These are phyloP conservation scores for Ceratocystiopsis minuta DNA, from an alignment of 2,329 filamentous ascomycete species.

Conservation along the genomic window DNA sequence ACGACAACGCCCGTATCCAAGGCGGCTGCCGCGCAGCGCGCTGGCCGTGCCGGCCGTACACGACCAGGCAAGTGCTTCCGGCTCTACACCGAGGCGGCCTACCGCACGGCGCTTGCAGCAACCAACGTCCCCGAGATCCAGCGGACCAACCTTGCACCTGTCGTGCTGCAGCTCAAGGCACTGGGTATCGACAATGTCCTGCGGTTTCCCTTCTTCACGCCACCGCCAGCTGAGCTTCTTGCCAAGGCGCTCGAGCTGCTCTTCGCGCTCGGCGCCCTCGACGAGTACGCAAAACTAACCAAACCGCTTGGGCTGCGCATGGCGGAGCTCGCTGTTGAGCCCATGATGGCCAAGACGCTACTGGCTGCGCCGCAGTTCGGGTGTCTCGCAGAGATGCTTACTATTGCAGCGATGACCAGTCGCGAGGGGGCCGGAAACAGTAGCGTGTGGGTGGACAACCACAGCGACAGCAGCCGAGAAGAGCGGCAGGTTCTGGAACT, in stretches of 20 bases:
- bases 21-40: constrained; percentile 80
- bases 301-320: constrained; percentile 74
- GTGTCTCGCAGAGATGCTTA: constrained; percentile 72
- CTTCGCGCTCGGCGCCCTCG: constrained; percentile 69
- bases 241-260: constrained; percentile 75
- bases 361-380: constrained; percentile 57
- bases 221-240: constrained; percentile 71
- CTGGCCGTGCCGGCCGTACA: constrained; percentile 77
- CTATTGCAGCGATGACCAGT: constrained; percentile 86
- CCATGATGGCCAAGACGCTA: constrained; percentile 86
- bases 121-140: constrained; percentile 80
- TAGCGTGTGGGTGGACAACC: constrained; percentile 62
- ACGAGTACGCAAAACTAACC: constrained; percentile 80
- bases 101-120: constrained; percentile 38
- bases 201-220: constrained; percentile 73
- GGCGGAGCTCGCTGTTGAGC: constrained; percentile 84
- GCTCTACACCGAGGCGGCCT: constrained; percentile 67
- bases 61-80: constrained; percentile 86
- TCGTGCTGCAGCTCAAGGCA: constrained; percentile 82
- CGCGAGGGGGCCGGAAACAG: constrained; percentile 50
- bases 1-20: constrained; percentile 71
- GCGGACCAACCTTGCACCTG: constrained; percentile 72
- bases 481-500: constrained; percentile 60
- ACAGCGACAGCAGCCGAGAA: constrained; percentile 24
- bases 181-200: constrained; percentile 89